Base-by-base conservation (phyloP, 208 protist species). In the Crithidia acanthocephali region DNA sequence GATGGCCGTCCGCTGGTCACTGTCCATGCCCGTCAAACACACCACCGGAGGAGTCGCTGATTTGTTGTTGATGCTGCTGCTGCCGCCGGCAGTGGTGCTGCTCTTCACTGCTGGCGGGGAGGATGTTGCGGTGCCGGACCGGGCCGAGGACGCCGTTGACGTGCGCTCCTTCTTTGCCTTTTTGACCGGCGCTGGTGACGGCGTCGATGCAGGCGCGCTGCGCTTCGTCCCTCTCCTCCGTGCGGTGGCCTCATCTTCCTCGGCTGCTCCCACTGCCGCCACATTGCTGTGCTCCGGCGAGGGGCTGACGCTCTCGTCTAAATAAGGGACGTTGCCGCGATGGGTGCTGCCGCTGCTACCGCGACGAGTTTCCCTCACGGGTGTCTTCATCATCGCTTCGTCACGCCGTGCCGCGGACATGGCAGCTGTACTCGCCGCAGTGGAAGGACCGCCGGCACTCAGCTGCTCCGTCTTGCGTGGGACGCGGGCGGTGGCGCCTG, bases 1-100 rank as follows among this genome's bases (percentile, higher is more conserved):
- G 45, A 79, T 66, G 2, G 62, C 66, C 1, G 30, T 50, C 16
- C 74, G 70, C 55, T 90, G 75, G 5, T 76, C 71, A 4, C 57
- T 67, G 23, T 87, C 88, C 85, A 96, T 88, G 6, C 91, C 91
- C 0, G 88, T 87, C 23, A 91, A 74, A 62, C 90, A 95, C 13
- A 87, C 79, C 13, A 73, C 61, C 35, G 65, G 61, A 30, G 66
- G 58, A 16, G 25, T 1, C 20, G 64, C 40, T 15, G 35, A 33
- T 30, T 61, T 42, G 45, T 50, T 50, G 15, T 10, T 50, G 37
- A 6, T 42, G 37, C 13, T 50, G 45, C 45, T 13, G 6, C 18
- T 50, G 45, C 16, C 20, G 33, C 67, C 53, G 40, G 35, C 44
- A n/a, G n/a, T n/a, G n/a, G n/a, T n/a, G n/a, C n/a, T n/a, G n/a